These are phyloP conservation scores for Monosporascus sp. DNA, from an alignment of 2,329 filamentous ascomycete species.

Conservation along the genomic window DNA sequence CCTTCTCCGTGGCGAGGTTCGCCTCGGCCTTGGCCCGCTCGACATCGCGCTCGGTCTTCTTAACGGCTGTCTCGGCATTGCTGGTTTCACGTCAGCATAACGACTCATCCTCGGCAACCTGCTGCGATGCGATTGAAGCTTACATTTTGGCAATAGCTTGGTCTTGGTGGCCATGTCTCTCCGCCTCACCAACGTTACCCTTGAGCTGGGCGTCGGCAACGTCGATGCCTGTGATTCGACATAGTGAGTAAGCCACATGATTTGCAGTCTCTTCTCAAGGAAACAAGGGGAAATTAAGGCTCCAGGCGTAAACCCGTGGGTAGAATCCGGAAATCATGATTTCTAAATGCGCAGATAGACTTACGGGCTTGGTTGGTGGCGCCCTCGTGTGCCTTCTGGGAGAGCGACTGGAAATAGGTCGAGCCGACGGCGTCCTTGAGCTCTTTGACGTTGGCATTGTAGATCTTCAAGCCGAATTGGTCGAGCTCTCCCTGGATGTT, in stretches of 20 bases:
- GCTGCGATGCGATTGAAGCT: not conserved
- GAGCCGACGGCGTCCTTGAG: conserved; percentile 75
- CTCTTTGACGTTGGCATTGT: conserved; percentile 76
- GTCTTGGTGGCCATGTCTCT: conserved; percentile 74
- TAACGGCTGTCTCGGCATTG: conserved; percentile 66
- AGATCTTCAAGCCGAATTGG: conserved; percentile 73
- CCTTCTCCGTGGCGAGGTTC: conserved; percentile 66
- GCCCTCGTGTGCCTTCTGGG: conserved; percentile 78
- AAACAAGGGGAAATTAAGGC: no score
- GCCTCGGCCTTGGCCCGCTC: conserved; percentile 77
- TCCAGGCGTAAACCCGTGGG: no score
- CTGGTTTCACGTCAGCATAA: conserved; percentile 2
- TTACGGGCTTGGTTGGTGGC: conserved; percentile 69
- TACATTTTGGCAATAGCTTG: conserved; percentile 79
- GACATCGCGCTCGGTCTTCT: conserved; percentile 78
- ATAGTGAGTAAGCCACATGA: no score
- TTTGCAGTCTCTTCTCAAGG: no score
- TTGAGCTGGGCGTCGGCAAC: conserved; percentile 59
- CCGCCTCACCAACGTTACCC: conserved; percentile 70
- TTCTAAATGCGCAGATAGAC: not conserved
- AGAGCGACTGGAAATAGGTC: conserved; percentile 79
- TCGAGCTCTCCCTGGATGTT: conserved; percentile 76
- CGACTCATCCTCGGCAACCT: no score
- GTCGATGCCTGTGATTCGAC: conserved; percentile 37
- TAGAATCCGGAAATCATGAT: not conserved